Evolutionary conservation across 108 stramenopile species (phyloP), one percentile per base, ranked within the genome.

Genomic region (Discostella stelligeroides): DNA sequence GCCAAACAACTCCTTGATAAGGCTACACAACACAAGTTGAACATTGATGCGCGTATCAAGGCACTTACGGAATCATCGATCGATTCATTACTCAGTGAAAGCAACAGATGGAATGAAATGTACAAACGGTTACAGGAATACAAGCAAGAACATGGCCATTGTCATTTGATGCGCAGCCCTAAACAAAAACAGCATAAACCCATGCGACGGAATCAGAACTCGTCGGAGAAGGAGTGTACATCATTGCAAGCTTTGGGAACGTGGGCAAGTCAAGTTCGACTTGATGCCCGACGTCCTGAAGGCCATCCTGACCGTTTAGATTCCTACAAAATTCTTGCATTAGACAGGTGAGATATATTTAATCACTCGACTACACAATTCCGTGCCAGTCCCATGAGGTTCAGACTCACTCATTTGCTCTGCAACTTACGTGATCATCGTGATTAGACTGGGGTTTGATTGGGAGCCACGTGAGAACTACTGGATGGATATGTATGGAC

Each of bases 71-170:
- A 72, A 28, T n/a, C 60, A 46, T 46, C 60, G 28, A 60, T 51
- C 30, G 41, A 64, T 45, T 34, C 21, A 34, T 65, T 73, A 37
- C 63, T 73, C 21, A 64, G 53, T 37, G 72, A 73, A 37, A 45
- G 64, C 3, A 51, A 55, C 4, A 30, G 63, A 7, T 87, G 86
- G 86, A 82, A 82, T 58, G 69, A 70, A 54, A 76, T 74, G 72
- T 87, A 73, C 43, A 72, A 75, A 60, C 65, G 73, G 27, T 58
- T 87, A 21, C 25, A 57, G 1, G 64, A 62, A 53, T 87, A 80
- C 68, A 70, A 76, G 25, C 59, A 66, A 11, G 45, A 71, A 27
- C 21, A 83, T 46, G 86, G 86, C n/a, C 79, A 87, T 53, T 83
- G 80, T 28, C 63, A 72, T 20, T 76, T 86, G 6, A 37, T 48